Evolutionary conservation across 306 rosid genomes (phyloP).

Genomic region (Abrus precatorius): DNA sequence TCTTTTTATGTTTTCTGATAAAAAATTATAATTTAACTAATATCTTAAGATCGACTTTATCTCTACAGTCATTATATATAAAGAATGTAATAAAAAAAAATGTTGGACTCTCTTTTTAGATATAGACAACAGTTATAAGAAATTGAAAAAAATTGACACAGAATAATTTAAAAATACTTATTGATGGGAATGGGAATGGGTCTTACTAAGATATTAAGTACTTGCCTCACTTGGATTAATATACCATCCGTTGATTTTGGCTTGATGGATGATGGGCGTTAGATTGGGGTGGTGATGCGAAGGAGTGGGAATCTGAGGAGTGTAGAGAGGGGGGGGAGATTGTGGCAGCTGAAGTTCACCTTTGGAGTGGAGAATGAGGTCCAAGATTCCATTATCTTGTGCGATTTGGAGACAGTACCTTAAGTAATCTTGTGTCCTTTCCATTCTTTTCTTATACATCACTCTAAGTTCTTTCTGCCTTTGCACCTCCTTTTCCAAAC

Average conservation of each 20-base stretch:
- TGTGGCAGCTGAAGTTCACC: constrained; percentile 33
- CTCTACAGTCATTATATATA: too few species aligned
- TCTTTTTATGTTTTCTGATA: too few species aligned
- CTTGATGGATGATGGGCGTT: constrained; percentile 56
- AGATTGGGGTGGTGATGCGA: constrained; percentile 51
- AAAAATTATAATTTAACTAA: too few species aligned
- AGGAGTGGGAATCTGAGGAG: constrained; percentile 21
- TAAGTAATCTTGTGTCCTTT: constrained; percentile 68
- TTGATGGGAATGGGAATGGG: too few species aligned
- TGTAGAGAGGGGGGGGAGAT: constrained; percentile 35
- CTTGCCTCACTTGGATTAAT: constrained; percentile 73
- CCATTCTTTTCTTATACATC: constrained; percentile 60
- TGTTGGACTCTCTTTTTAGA: too few species aligned
- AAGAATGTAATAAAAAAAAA: too few species aligned
- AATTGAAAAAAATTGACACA: too few species aligned
- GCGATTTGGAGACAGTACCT: constrained; percentile 77
- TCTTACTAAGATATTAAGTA: not conserved
- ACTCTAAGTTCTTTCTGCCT: constrained; percentile 61
- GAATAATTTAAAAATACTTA: too few species aligned
- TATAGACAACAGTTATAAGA: too few species aligned
- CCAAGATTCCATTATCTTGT: constrained; percentile 78
- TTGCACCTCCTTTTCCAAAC: constrained; percentile 67
- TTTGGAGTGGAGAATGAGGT: constrained; percentile 42
- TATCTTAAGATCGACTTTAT: too few species aligned
- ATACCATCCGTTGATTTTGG: constrained; percentile 77